Conservation (phyloP, 2,329 filamentous ascomycete species). For the Penicillium sp. region DNA sequence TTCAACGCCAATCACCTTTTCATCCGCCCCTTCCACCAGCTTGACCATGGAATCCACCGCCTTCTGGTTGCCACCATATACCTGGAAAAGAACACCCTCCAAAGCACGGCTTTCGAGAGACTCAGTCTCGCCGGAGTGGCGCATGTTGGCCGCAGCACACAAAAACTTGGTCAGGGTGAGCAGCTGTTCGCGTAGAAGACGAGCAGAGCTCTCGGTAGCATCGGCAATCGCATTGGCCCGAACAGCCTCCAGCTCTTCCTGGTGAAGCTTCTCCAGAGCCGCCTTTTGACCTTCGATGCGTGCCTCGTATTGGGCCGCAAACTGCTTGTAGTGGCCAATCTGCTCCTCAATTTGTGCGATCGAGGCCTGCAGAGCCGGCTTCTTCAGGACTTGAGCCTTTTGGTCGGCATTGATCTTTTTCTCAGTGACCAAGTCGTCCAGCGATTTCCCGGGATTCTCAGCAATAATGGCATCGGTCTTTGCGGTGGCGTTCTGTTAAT, state of each 20-base stretch:
- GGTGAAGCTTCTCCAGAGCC: slow-evolving; percentile 49
- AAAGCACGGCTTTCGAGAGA: slow-evolving; percentile 56
- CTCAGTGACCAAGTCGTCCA: slow-evolving; percentile 57
- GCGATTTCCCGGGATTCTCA: slow-evolving; percentile 53
- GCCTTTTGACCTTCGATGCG: slow-evolving; percentile 52
- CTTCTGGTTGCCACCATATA: slow-evolving; percentile 57
- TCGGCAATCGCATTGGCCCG: slow-evolving; percentile 48
- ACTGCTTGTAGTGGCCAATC: slow-evolving; percentile 54
- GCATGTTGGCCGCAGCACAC: slow-evolving; percentile 55
- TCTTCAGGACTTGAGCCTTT: slow-evolving; percentile 58
- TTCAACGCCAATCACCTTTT: slow-evolving; percentile 54
- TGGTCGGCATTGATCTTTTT: slow-evolving; percentile 63
- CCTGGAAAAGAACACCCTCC: slow-evolving; percentile 56
- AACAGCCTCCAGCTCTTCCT: slow-evolving; percentile 50
- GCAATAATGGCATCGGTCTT: slow-evolving; percentile 57
- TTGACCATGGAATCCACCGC: slow-evolving; percentile 56
- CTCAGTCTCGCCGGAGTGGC: slow-evolving; percentile 53
- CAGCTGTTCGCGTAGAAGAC: slow-evolving; percentile 49
- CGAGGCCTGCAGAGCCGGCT: slow-evolving; percentile 53
- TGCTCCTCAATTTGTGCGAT: slow-evolving; percentile 56
- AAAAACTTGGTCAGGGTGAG: slow-evolving; percentile 57
- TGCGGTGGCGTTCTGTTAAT: slow-evolving; percentile 47
- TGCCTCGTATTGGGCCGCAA: slow-evolving; percentile 54
- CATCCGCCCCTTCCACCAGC: slow-evolving; percentile 54
- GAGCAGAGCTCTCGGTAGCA: slow-evolving; percentile 42